phyloP scores from a whole-genome alignment of 2,329 filamentous ascomycete genomes.

The Zymoseptoria tritici region DNA sequence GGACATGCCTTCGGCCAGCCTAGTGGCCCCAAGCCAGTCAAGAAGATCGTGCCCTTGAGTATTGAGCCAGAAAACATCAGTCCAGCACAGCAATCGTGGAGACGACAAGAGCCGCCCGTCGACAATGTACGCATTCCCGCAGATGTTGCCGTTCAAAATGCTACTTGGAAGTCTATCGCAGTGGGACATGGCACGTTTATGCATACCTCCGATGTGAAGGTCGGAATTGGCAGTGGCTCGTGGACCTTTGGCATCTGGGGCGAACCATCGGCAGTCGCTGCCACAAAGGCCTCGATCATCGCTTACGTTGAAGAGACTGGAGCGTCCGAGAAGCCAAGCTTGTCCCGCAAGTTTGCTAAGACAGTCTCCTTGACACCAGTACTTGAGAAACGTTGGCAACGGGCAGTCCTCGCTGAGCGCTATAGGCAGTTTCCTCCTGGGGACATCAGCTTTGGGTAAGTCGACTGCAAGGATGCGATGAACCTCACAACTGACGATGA shows the following conservation, averaged over 20 bases:
- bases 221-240: not conserved
- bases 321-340: not conserved
- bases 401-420: slow-evolving; percentile 17
- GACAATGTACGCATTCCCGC: slow-evolving; percentile 17
- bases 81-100: slow-evolving; percentile 15
- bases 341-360: slow-evolving; percentile 14
- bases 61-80: slow-evolving; percentile 5
- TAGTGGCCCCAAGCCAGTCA: not conserved
- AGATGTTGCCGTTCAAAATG: slow-evolving; percentile 9
- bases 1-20: not conserved
- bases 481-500: not conserved
- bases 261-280: slow-evolving; percentile 9
- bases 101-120: slow-evolving; percentile 6
- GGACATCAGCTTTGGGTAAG: slow-evolving; percentile 14
- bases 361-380: slow-evolving; percentile 17
- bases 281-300: slow-evolving; percentile 15
- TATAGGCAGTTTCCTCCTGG: slow-evolving; percentile 22
- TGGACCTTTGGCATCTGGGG: slow-evolving; percentile 24
- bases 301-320: slow-evolving; percentile 13
- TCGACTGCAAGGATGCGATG: not conserved
- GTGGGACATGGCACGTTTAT: slow-evolving; percentile 18
- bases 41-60: not conserved
- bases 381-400: slow-evolving; percentile 19
- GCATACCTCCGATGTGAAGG: slow-evolving; percentile 5
- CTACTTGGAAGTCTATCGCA: slow-evolving; percentile 12